Conservation (phyloP, 177 flowering plant genomes). For the Vitis hybrid region DNA sequence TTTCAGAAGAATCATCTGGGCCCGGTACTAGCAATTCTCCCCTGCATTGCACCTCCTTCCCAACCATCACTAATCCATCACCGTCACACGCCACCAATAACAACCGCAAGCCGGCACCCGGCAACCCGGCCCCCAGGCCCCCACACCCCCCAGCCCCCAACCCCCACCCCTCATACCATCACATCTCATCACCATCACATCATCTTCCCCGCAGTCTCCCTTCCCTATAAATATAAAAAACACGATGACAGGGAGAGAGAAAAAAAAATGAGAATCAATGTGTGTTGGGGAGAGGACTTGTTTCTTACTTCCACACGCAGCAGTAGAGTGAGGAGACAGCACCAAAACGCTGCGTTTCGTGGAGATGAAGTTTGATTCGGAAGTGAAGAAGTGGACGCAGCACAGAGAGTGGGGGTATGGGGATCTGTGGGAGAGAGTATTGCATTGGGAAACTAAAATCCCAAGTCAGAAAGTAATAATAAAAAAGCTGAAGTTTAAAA, state of each 20-base stretch:
- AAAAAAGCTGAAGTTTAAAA: conserved; percentile 10
- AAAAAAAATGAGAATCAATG: neutral
- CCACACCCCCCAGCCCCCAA: too few species aligned
- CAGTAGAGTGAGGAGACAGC: neutral
- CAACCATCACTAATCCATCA: too few species aligned
- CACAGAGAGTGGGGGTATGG: neutral
- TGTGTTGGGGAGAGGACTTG: conserved; percentile 5
- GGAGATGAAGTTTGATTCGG: neutral
- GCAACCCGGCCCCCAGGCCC: too few species aligned
- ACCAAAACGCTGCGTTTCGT: neutral
- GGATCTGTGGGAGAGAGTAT: neutral
- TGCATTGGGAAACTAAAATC: conserved; percentile 44
- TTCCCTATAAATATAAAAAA: too few species aligned
- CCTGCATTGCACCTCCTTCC: too few species aligned
- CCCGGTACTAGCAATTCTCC: too few species aligned
- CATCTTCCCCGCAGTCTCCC: conserved; percentile 9
- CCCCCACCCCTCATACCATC: neutral
- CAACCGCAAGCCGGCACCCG: too few species aligned
- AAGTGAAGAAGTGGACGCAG: conserved; percentile 15
- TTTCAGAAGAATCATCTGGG: neutral
- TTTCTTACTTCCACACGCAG: neutral
- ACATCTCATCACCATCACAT: conserved; percentile 33
- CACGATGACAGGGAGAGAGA: too few species aligned
- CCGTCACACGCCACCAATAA: too few species aligned
- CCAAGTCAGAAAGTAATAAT: conserved; percentile 33